These are phyloP conservation scores for Candida tammaniensis DNA, from an alignment of 805 yeast genomes.

Conservation along the genomic window DNA sequence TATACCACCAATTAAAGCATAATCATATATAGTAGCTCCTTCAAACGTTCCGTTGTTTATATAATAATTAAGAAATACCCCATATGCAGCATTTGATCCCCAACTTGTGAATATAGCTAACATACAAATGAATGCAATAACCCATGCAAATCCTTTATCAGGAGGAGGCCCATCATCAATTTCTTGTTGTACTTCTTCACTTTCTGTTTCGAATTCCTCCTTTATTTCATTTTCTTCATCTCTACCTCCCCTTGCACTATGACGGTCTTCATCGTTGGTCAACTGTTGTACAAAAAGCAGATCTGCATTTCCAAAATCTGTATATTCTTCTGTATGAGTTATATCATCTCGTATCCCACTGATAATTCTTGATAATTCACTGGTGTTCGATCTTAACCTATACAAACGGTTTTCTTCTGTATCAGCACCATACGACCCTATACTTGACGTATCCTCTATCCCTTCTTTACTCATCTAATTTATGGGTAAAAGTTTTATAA, in stretches of 20 bases:
- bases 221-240: too few species aligned
- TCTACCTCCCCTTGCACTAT: too few species aligned
- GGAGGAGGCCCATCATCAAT: slow-evolving; percentile 2
- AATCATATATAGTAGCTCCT: slow-evolving; percentile 43
- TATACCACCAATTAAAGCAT: slow-evolving; percentile 51
- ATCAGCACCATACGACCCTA: too few species aligned
- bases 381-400: not conserved
- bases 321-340: not conserved
- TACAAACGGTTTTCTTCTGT: too few species aligned
- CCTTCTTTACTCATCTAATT: too few species aligned
- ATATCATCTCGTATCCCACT: slow-evolving; percentile 6
- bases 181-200: too few species aligned
- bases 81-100: slow-evolving; percentile 60
- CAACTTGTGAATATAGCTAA: slow-evolving; percentile 47
- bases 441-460: not conserved
- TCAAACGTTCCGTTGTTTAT: slow-evolving; percentile 33
- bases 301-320: not conserved
- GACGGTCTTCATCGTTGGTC: too few species aligned
- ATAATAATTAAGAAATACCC: slow-evolving; percentile 56
- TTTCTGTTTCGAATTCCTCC: too few species aligned
- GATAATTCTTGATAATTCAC: slow-evolving; percentile 4
- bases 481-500: too few species aligned
- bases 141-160: slow-evolving; percentile 47
- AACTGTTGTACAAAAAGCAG: too few species aligned
- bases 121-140: slow-evolving; percentile 50